A percentile compares a stretch with the other conserved stretches of the same genome.
These are phyloP conservation scores for Scenedesmus sp. DNA, from an alignment of 163 green algal genomes.

Conservation along the genomic window DNA sequence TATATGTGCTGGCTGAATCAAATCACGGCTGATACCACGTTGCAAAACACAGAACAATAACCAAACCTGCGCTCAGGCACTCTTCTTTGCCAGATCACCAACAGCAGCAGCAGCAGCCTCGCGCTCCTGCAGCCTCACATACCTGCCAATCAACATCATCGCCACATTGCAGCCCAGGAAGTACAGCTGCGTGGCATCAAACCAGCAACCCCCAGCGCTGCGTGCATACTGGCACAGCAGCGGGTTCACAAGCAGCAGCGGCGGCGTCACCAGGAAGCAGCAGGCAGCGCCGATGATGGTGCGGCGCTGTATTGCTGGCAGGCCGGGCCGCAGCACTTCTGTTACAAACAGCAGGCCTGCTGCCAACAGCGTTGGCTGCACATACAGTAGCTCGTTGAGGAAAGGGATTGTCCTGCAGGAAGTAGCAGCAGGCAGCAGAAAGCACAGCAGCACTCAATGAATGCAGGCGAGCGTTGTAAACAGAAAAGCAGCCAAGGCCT, in stretches of 20 bases:
- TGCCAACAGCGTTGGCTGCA: neutral
- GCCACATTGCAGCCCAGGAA: conserved; percentile 17
- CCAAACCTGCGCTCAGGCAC: neutral
- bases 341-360: neutral
- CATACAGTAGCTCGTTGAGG: conserved; percentile 28
- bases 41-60: neutral
- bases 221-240: neutral
- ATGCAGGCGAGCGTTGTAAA: neutral
- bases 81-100: neutral
- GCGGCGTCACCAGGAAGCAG: neutral
- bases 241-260: conserved; percentile 11
- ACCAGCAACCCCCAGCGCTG: neutral
- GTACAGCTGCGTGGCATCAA: neutral
- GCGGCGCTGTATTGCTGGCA: neutral
- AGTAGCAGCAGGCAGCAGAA: neutral
- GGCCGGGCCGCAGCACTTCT: neutral
- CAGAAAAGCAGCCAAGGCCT: neutral
- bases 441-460: neutral
- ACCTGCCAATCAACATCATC: neutral
- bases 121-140: neutral
- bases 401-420: conserved; percentile 20
- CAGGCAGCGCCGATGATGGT: neutral
- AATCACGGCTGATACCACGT: neutral
- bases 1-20: neutral
- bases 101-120: neutral